Base-by-base conservation (phyloP, 108 stramenopile genomes). In the Epipyxis sp. region DNA sequence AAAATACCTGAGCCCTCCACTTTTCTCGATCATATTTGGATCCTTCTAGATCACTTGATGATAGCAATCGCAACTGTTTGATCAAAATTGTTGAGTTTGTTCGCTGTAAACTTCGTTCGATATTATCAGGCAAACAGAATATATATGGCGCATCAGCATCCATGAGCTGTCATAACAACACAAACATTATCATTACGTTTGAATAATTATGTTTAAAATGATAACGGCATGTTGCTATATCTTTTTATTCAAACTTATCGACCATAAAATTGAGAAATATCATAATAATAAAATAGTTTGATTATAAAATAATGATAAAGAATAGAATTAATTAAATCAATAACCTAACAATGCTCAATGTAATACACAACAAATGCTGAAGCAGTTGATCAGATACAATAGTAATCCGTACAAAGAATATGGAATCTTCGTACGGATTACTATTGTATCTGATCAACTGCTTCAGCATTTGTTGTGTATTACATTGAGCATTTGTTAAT, bases 81-180 rank as follows among this genome's bases (percentile, higher is more conserved):
- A 80, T 42, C 46, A 69, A 46, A 20, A 25, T 10, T 10, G 79
- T n/a, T 25, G 82, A 82, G n/a, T 42, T 50, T 1, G 86, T 62
- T 35, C 88, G 83, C 74, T 87, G 86, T 20, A 89, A 80, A 0
- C 78, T 80, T 1, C 87, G 78, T 54, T 88, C 88, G 42, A 89
- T 84, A 77, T 89, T 89, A n/a, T 82, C 78, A 16, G 88, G 86
- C 57, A 89, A 69, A 0, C 86, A 81, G 40, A 89, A 88, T 0
- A 86, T 39, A 0, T 71, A 77, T 2, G 88, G 88, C 35, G 84
- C 62, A 59, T 89, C 88, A 0, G 57, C 44, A 41, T 86, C 86
- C 16, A 81, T 81, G 0, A 89, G 84, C 43, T 84, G 71, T 1
- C 59, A 44, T 1, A 89, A 58, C 6, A 80, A 46, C 46, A 77